Percentiles rank a stretch among this genome's conserved stretches.
Evolutionary conservation across 352 stramenopile genomes (phyloP).

Genomic region (Globisporangium polare): DNA sequence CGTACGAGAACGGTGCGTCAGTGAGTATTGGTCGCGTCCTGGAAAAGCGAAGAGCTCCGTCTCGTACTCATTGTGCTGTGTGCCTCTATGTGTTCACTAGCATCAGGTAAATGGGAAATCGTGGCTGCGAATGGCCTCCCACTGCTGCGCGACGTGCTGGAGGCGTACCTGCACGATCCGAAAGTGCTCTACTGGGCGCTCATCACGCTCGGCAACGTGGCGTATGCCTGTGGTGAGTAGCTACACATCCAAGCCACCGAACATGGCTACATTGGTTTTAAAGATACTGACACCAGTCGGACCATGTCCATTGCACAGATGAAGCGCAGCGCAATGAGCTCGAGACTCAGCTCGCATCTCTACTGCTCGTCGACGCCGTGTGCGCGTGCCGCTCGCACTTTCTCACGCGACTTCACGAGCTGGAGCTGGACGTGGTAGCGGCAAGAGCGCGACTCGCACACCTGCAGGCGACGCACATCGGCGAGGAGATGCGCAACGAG

Average conservation of each 20-base stretch:
- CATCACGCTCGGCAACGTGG: constrained; percentile 48
- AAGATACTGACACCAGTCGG: background rate
- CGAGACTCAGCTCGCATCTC: constrained; percentile 12
- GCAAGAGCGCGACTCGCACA: constrained; percentile 28
- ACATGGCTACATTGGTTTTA: background rate
- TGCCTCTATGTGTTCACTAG: background rate
- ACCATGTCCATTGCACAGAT: no score
- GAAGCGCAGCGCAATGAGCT: constrained; percentile 18
- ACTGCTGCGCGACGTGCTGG: constrained; percentile 36
- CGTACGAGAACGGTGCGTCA: constrained; percentile 51
- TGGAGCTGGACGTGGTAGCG: constrained; percentile 37
- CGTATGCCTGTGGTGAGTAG: constrained; percentile 26
- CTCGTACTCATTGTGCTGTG: background rate
- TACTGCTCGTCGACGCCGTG: constrained; percentile 36
- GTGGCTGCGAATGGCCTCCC: constrained; percentile 29
- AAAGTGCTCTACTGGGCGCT: constrained; percentile 56
- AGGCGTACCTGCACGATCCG: constrained; percentile 28
- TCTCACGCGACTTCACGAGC: constrained; percentile 37
- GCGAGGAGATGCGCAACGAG: constrained; percentile 68
- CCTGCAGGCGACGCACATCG: constrained; percentile 44
- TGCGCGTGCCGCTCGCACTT: constrained; percentile 41
- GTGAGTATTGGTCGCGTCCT: background rate
- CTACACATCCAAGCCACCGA: background rate
- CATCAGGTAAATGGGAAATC: constrained; percentile 35
- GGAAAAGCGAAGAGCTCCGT: background rate